These are phyloP conservation scores for Prunus padus DNA, from an alignment of 306 rosid genomes.

Conservation along the genomic window DNA sequence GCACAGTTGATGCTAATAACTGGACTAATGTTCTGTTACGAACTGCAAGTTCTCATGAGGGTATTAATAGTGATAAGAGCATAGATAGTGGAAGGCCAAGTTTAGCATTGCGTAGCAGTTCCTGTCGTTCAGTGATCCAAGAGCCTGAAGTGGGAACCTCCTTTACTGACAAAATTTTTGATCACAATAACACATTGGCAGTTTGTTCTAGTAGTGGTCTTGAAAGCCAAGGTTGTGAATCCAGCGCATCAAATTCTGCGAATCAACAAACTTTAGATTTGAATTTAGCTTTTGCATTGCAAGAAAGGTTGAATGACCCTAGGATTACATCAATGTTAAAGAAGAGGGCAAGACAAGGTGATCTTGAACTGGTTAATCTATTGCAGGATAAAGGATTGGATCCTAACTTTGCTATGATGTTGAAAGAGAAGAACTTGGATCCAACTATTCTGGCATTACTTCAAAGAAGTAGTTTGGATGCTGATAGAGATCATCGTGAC, in stretches of 20 bases:
- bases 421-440: constrained; percentile 95
- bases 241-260: constrained; percentile 84
- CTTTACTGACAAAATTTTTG: constrained; percentile 55
- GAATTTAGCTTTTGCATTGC: constrained; percentile 88
- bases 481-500: constrained; percentile 93
- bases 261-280: constrained; percentile 88
- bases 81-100: constrained; percentile 98
- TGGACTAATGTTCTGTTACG: constrained; percentile 70
- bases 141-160: constrained; percentile 78
- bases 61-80: constrained; percentile 93
- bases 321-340: constrained; percentile 85
- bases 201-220: constrained; percentile 91
- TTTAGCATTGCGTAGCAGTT: constrained; percentile 86
- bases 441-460: constrained; percentile 95
- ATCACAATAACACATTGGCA: constrained; percentile 63
- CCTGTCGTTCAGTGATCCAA: constrained; percentile 87
- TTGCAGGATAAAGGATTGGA: constrained; percentile 97
- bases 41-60: constrained; percentile 73
- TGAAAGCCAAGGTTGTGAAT: constrained; percentile 92
- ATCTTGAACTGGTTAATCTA: constrained; percentile 71
- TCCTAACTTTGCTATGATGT: constrained; percentile 99
- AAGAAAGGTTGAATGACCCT: constrained; percentile 96
- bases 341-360: constrained; percentile 78
- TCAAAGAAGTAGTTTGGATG: constrained; percentile 97
- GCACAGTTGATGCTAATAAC: constrained; percentile 67